Evolutionary conservation across 768 basidiomycete species (phyloP).

Genomic region (Kwoniella heveanensis): DNA sequence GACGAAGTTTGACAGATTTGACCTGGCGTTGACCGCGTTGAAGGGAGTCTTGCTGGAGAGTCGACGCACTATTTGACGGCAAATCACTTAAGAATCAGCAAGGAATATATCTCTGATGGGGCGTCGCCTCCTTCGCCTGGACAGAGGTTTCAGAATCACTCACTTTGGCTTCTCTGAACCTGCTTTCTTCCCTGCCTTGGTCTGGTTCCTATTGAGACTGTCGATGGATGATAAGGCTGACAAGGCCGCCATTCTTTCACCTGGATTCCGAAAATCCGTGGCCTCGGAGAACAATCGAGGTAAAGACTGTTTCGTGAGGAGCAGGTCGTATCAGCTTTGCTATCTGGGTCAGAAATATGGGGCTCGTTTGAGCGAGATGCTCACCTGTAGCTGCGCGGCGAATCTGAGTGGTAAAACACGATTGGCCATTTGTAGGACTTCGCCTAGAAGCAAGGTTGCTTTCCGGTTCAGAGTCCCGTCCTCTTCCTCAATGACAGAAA

Average conservation of each 20-base stretch:
- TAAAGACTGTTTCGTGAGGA: slow-evolving; percentile 67
- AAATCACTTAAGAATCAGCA: neutral
- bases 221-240: slow-evolving; percentile 84
- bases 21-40: slow-evolving; percentile 86
- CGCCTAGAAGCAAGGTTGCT: slow-evolving; percentile 86
- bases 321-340: neutral
- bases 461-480: slow-evolving; percentile 66
- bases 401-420: slow-evolving; percentile 76
- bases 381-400: slow-evolving; percentile 82
- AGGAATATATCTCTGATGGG: too few relatives aligned
- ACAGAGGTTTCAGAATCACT: neutral
- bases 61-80: slow-evolving; percentile 45
- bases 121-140: too few relatives aligned
- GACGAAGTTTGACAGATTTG: slow-evolving; percentile 83
- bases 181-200: slow-evolving; percentile 62
- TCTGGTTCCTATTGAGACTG: slow-evolving; percentile 86
- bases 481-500: slow-evolving; percentile 79
- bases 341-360: too few relatives aligned
- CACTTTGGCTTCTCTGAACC: slow-evolving; percentile 23
- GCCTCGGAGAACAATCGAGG: slow-evolving; percentile 83
- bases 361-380: slow-evolving; percentile 13
- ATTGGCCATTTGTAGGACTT: slow-evolving; percentile 84
- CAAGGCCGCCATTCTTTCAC: slow-evolving; percentile 78
- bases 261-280: slow-evolving; percentile 70
- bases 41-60: slow-evolving; percentile 73